Conservation (phyloP, 2,329 filamentous ascomycete genomes). For the Trichoderma sp. region DNA sequence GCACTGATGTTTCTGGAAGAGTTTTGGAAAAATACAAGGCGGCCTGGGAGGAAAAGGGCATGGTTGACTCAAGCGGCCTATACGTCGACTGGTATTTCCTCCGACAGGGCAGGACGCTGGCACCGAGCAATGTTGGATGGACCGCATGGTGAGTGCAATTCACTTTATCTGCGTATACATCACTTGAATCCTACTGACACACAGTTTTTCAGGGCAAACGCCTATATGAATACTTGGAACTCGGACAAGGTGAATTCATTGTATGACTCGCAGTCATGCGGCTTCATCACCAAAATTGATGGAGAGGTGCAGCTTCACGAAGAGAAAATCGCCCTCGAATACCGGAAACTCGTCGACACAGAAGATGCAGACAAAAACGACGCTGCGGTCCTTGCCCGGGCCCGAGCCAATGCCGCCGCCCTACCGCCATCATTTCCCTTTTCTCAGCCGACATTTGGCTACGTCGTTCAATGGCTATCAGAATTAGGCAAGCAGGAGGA, state of each 20-base stretch:
- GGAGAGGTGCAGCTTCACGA: conserved; percentile 35
- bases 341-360: conserved; percentile 31
- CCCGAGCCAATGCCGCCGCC: conserved; percentile 27
- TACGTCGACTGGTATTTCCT: conserved; percentile 32
- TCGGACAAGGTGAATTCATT: conserved; percentile 36
- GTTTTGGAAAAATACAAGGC: conserved; percentile 45
- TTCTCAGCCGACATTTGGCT: conserved; percentile 34
- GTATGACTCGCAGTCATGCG: conserved; percentile 34
- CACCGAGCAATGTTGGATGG: background rate
- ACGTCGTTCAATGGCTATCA: conserved; percentile 41
- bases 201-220: conserved; percentile 32
- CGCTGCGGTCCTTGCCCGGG: conserved; percentile 18
- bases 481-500: conserved; percentile 36
- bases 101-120: conserved; percentile 13
- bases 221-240: conserved; percentile 47
- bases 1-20: conserved; percentile 37
- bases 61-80: conserved; percentile 35
- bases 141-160: conserved; percentile 13
- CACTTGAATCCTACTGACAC: background rate
- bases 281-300: conserved; percentile 37
- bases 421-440: conserved; percentile 1
- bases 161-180: background rate
- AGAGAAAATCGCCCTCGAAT: conserved; percentile 34
- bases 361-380: conserved; percentile 30
- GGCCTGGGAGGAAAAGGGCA: conserved; percentile 40